phyloP scores from a whole-genome alignment of 371 early-diverging fungal species.

The Rhizomucor miehei region DNA sequence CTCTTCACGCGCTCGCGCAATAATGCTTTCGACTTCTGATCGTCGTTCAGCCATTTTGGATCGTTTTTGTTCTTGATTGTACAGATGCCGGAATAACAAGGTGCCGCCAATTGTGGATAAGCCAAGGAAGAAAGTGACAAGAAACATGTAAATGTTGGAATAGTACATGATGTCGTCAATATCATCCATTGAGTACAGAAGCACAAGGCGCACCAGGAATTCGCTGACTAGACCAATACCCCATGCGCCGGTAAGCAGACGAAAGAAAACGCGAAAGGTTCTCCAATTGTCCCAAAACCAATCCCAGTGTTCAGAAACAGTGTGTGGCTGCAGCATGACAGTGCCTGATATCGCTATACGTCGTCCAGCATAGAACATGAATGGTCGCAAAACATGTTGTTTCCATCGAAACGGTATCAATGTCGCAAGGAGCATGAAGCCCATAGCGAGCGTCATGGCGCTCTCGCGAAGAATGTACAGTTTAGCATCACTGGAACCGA shows the following conservation, averaged over 20 bases:
- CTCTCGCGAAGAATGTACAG: slow-evolving; percentile 49
- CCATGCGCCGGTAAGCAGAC: slow-evolving; percentile 36
- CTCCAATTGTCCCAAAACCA: slow-evolving; percentile 39
- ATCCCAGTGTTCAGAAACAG: slow-evolving; percentile 35
- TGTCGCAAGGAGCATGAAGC: slow-evolving; percentile 37
- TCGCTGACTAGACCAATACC: slow-evolving; percentile 44
- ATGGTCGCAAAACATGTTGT: slow-evolving; percentile 29
- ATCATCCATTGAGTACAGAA: slow-evolving; percentile 35
- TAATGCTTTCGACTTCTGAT: slow-evolving; percentile 32
- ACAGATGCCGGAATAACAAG: slow-evolving; percentile 32
- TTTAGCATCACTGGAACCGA: slow-evolving; percentile 46
- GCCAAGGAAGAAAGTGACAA: slow-evolving; percentile 28
- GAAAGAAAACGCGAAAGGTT: slow-evolving; percentile 34
- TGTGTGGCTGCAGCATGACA: slow-evolving; percentile 19
- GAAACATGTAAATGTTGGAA: slow-evolving; percentile 40
- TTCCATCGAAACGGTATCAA: slow-evolving; percentile 37
- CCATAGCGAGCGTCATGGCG: slow-evolving; percentile 46
- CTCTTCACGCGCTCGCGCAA: slow-evolving; percentile 14
- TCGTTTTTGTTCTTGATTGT: slow-evolving; percentile 28
- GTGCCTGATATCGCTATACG: slow-evolving; percentile 35
- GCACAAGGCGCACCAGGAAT: slow-evolving; percentile 35
- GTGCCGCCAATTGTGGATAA: slow-evolving; percentile 26
- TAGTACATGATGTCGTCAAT: slow-evolving; percentile 41
- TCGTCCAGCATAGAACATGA: slow-evolving; percentile 46
- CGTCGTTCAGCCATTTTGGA: slow-evolving; percentile 23